phyloP scores from a whole-genome alignment of 2,329 filamentous ascomycete genomes.

The Aspergillus sp. region DNA sequence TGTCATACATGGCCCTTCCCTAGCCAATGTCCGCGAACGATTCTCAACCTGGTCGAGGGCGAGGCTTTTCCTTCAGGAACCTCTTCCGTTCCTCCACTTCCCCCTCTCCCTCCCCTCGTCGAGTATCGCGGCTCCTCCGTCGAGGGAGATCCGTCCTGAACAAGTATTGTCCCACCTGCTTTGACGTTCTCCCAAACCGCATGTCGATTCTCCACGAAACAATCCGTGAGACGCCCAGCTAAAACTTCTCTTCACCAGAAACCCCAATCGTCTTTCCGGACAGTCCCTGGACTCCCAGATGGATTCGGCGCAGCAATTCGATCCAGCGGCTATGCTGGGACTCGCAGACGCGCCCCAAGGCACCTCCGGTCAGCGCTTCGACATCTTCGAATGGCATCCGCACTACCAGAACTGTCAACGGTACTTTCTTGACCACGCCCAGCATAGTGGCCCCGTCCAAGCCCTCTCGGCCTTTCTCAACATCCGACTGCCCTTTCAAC shows the following conservation, averaged over 20 bases:
- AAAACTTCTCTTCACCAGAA: slow-evolving; percentile 18
- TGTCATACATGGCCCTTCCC: slow-evolving; percentile 28
- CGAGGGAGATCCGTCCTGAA: slow-evolving; percentile 35
- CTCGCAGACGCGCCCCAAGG: slow-evolving; percentile 35
- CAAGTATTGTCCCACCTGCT: slow-evolving; percentile 25
- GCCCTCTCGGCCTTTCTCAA: slow-evolving; percentile 88
- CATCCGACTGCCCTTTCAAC: slow-evolving; percentile 85
- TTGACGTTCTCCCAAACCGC: not conserved
- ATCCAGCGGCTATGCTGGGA: slow-evolving; percentile 38
- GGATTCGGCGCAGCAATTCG: slow-evolving; percentile 33
- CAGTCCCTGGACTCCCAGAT: slow-evolving; percentile 22
- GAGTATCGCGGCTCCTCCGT: slow-evolving; percentile 33
- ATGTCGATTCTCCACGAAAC: not conserved
- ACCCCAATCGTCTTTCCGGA: slow-evolving; percentile 14
- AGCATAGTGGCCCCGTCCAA: slow-evolving; percentile 79
- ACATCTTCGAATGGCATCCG: slow-evolving; percentile 88
- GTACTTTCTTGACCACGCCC: slow-evolving; percentile 89
- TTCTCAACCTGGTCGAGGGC: slow-evolving; percentile 29
- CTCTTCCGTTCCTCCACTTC: slow-evolving; percentile 32
- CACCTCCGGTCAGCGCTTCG: slow-evolving; percentile 48
- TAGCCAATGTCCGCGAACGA: slow-evolving; percentile 38
- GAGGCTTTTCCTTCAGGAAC: slow-evolving; percentile 30
- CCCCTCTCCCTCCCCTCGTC: slow-evolving; percentile 27
- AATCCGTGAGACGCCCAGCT: slow-evolving; percentile 5
- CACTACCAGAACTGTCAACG: slow-evolving; percentile 85